Base-by-base conservation (phyloP, 106 monocot species). In the Apostasia shenzhenica region DNA sequence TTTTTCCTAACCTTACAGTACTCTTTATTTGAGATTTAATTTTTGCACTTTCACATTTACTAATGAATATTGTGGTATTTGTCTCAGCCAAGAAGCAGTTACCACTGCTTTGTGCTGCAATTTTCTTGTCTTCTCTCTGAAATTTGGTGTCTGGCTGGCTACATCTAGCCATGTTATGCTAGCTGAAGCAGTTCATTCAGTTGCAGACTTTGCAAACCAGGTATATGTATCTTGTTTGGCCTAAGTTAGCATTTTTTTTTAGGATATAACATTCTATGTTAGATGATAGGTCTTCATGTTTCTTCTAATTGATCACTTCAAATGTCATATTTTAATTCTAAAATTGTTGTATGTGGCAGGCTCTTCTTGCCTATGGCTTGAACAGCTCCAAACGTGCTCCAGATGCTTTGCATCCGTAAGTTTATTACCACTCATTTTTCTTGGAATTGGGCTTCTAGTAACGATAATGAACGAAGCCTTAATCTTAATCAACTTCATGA, bases 91-190 rank as follows among this genome's bases (percentile, higher is more conserved):
- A 55, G 80, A 90, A 71, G 99, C 99, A 76, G 99, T 99, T 74
- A 90, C 68, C 67, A 99, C 80, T n/a, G 99, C 99, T 77, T 58
- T 99, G 40, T 92, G 92, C 83, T 99, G 99, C 78, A 99, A 99
- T 72, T 99, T 99, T 57, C 90, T 99, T 11, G 99, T 99, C 47
- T 99, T 99, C 81, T 99, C 99, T 49, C 87, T 99, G 37, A 99
- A 99, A 65, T 93, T 99, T 78, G 93, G 99, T 41, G 99, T 99
- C 26, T 93, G 90, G 89, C 57, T 99, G 50, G 14, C 72, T 44
- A 99, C 93, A 70, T 85, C 99, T 45, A 99, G 99, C 74, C 99
- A 99, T 90, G 99, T 99, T 68, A 99, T 99, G 99, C 68, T 99
- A 50, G 99, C 99, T 73, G 99, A 99, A 74, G 82, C 90, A 41